These are phyloP conservation scores for Chlamydomonas sp. DNA, from an alignment of 139 green algal species.

Conservation along the genomic window DNA sequence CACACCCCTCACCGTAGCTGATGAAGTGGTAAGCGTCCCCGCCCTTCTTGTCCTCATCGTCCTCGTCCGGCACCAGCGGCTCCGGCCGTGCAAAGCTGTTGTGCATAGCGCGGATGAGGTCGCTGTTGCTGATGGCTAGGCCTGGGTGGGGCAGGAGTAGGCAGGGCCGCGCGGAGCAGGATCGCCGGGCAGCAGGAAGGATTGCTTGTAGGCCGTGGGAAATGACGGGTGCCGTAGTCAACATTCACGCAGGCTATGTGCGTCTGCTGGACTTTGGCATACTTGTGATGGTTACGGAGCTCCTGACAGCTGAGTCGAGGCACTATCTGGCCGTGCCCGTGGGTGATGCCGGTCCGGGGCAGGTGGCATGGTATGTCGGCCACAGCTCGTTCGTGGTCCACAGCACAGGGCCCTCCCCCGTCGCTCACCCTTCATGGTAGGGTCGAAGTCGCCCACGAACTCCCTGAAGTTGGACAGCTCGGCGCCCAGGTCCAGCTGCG, in stretches of 20 bases:
- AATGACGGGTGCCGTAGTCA: too few species aligned
- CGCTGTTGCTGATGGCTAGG: conserved; percentile 95
- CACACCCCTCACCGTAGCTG: conserved; percentile 25
- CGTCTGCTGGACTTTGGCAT: too few species aligned
- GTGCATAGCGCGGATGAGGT: conserved; percentile 91
- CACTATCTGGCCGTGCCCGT: too few species aligned
- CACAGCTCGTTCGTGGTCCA: neutral
- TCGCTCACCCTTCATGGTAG: conserved; percentile 15
- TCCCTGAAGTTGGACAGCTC: conserved; percentile 82
- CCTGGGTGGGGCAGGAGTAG: conserved; percentile 53
- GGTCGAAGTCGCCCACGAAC: conserved; percentile 88
- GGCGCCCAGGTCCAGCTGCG: conserved; percentile 69
- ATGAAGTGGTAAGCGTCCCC: conserved; percentile 59
- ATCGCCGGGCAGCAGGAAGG: neutral
- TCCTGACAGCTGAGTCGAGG: too few species aligned
- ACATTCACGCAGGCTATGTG: too few species aligned
- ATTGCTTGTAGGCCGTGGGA: neutral
- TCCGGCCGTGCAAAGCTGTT: conserved; percentile 96
- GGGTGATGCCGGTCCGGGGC: too few species aligned
- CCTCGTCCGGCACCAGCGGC: conserved; percentile 82
- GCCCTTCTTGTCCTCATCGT: conserved; percentile 53
- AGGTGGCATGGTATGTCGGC: neutral
- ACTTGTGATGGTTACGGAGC: too few species aligned
- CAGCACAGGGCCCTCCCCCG: neutral
- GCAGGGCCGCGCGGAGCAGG: neutral